Evolutionary conservation across 176 grass and related monocot species (phyloP), one percentile per base, ranked within the genome.

Genomic region (Saccharum spontaneum): DNA sequence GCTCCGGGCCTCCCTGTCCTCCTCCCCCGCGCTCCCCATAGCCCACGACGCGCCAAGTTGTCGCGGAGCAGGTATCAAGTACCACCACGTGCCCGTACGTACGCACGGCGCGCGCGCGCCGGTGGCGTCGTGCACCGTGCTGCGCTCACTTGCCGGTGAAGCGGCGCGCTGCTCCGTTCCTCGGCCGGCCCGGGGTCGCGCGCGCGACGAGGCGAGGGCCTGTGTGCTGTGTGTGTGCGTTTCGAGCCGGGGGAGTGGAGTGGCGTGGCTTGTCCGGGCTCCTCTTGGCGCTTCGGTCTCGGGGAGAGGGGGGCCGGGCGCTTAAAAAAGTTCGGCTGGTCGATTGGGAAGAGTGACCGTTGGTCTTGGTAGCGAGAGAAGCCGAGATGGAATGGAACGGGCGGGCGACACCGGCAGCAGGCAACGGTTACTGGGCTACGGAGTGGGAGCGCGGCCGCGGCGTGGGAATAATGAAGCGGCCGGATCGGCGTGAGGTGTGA

Each of bases 301-400:
- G 79, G 83, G 9, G 67, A 23, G 14, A 38, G 8, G 37, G 23
- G 22, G 62, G 50, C 6, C 36, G 50, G 20, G 31, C 75, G 65
- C 43, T 59, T 67, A 8, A 65, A 77, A 73, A 60, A 48, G 79
- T 2, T 1, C 28, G 71, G 78, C 22, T 30, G 87, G 64, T 57
- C 45, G 88, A 74, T 45, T 48, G 84, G 79, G 16, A 75, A 74
- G 84, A 63, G 80, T 90, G 84, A 83, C 75, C 80, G 89, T 87
- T 87, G 69, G 89, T 16, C 7, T 7, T 7, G 18, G 54, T 34
- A 52, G 74, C 13, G 13, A 15, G 3, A 9, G 18, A 11, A 62
- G 14, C 43, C 23, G 76, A 57, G 60, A 26, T 65, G 36, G 55
- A 67, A 79, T 33, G 55, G 73, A n/a, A 23, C 5, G 74, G 67